Base-by-base conservation (phyloP, 2,329 filamentous ascomycete genomes). In the Microdochium trichocladiopsis region DNA sequence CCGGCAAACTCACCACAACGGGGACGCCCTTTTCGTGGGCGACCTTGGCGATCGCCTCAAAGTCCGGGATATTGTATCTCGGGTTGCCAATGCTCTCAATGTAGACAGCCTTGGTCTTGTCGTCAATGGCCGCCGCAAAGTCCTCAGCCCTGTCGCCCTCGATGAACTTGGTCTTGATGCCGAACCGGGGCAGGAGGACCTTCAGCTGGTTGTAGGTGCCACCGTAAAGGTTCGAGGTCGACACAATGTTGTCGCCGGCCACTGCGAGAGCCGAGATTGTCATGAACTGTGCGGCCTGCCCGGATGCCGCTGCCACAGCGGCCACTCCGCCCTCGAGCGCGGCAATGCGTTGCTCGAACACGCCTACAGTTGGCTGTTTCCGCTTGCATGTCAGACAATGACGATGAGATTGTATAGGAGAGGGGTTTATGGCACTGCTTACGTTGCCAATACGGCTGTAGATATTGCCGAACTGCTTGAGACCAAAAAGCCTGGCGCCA, bases 151-250 rank as follows among this genome's bases (percentile, higher is more conserved):
- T 84, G 70, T 96, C 91, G 47, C 90, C 89, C 52, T 84, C 77
- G 63, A 96, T 80, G 62, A 96, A 96, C 74, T 92, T 95, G 64
- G 90, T 94, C 43, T 77, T 76, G 65, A 97, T 91, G 56, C 93
- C 93, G 47, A 96, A 73, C n/a, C 92, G 83, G 6, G 90, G 87
- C 52, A 96, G 77, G 59, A 90, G 80, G 47, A 96, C 91, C 74
- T 96, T 96, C 74, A 96, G 84, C 75, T 96, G 93, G 74, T 97
- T 96, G 77, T 96, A 96, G 16, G 93, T 96, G 67, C 92, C 92
- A 58, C 92, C 92, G 72, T 96, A 96, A 53, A 96, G 76, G 72
- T 95, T 95, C 50, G 86, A 86, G 6, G 93, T 96, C 12, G 90
- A 87, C 50, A 96, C 82, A 61, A 96, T 95, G 76, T 96, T 96